Evolutionary conservation across 208 protist genomes (phyloP).

Genomic region (Wallacemonas sp.): DNA sequence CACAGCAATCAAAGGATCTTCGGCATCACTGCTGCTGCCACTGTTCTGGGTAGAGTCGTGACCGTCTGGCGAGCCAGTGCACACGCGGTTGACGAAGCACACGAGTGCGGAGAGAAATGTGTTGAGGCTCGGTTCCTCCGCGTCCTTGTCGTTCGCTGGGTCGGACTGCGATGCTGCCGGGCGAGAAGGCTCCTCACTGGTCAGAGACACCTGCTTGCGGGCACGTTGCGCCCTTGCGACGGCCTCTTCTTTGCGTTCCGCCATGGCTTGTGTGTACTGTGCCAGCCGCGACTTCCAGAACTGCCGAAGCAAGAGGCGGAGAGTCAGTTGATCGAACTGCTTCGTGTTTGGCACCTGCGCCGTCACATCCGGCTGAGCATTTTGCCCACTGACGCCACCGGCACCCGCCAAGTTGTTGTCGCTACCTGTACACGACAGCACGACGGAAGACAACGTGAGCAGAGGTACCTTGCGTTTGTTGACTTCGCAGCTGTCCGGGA

Average conservation of each 20-base stretch:
- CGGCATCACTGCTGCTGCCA: not conserved
- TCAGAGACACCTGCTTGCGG: no score
- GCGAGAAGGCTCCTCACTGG: no score
- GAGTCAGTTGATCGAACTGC: constrained; percentile 53
- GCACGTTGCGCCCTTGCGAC: no score
- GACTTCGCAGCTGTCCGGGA: constrained; percentile 27
- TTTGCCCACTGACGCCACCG: not conserved
- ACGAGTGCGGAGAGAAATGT: constrained; percentile 58
- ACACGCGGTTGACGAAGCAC: constrained; percentile 33
- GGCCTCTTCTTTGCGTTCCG: not conserved
- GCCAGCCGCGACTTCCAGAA: constrained; percentile 71
- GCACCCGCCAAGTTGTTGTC: not conserved
- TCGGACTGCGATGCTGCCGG: no score
- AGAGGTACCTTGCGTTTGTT: constrained; percentile 55
- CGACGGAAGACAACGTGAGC: constrained; percentile 65
- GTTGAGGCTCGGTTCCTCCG: not conserved
- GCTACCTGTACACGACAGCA: constrained; percentile 34
- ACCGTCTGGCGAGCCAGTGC: not conserved
- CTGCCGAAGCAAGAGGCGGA: constrained; percentile 69
- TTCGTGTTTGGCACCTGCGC: constrained; percentile 31
- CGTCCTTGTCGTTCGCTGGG: constrained; percentile 11
- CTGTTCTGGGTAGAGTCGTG: not conserved
- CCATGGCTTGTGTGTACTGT: constrained; percentile 56
- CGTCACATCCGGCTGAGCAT: not conserved
- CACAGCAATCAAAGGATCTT: constrained; percentile 8